These are phyloP conservation scores for Alternaria dauci DNA, from an alignment of 2,329 filamentous ascomycete species.

Conservation along the genomic window DNA sequence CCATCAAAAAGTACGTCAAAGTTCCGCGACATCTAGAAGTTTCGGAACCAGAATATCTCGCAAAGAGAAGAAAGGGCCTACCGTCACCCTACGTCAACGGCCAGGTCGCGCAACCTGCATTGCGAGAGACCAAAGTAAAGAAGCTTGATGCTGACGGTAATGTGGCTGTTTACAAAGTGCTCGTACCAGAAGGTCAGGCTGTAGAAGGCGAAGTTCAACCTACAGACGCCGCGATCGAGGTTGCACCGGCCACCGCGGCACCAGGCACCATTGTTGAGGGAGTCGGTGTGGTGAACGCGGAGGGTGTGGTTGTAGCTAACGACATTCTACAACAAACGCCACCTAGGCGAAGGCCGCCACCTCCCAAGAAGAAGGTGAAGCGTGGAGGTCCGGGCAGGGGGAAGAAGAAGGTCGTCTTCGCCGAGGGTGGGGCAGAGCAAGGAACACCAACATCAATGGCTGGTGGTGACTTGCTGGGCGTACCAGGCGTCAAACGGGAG, in stretches of 20 bases:
- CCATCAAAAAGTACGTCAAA: slow-evolving; percentile 65
- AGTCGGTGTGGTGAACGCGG: slow-evolving; percentile 66
- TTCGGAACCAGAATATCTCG: slow-evolving; percentile 68
- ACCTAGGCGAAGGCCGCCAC: slow-evolving; percentile 71
- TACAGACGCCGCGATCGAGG: slow-evolving; percentile 58
- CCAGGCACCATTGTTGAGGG: slow-evolving; percentile 68
- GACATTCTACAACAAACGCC: slow-evolving; percentile 58
- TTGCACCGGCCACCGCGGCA: slow-evolving; percentile 58
- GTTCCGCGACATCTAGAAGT: slow-evolving; percentile 66
- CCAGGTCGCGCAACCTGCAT: slow-evolving; percentile 47
- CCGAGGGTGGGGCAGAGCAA: slow-evolving; percentile 54
- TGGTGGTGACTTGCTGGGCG: slow-evolving; percentile 35
- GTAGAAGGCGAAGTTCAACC: slow-evolving; percentile 83
- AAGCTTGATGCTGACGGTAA: slow-evolving; percentile 79
- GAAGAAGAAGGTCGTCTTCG: slow-evolving; percentile 75
- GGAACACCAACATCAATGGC: slow-evolving; percentile 35
- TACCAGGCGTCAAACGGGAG: slow-evolving; percentile 50
- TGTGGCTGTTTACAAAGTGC: slow-evolving; percentile 82
- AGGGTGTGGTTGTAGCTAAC: slow-evolving; percentile 65
- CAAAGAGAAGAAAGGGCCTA: slow-evolving; percentile 67
- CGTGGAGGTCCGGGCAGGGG: slow-evolving; percentile 83
- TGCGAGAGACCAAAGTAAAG: slow-evolving; percentile 82
- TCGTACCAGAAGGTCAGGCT: slow-evolving; percentile 78
- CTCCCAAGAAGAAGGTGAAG: slow-evolving; percentile 78
- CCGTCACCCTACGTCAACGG: slow-evolving; percentile 54